A percentile compares a stretch with the other conserved stretches of the same genome.
Evolutionary conservation across 1,284 basidiomycete species (phyloP).

Genomic region (Sphagnurus paluster): DNA sequence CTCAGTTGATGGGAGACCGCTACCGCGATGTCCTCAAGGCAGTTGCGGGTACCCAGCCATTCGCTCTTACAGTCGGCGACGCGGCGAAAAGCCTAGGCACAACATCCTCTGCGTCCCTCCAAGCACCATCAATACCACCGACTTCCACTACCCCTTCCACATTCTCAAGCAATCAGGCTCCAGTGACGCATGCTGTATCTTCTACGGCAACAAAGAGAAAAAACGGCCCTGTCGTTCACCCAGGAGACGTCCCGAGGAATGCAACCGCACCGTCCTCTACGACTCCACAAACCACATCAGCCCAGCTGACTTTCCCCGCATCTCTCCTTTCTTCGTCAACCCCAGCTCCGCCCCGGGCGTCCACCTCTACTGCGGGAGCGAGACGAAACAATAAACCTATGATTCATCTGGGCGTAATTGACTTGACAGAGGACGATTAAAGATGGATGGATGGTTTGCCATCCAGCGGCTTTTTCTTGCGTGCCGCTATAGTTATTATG

Average conservation of each 20-base stretch:
- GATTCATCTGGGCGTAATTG: conserved; percentile 2
- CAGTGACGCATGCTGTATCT: not conserved
- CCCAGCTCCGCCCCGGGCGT: no score
- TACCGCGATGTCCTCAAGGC: conserved; percentile 27
- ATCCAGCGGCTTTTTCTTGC: no score
- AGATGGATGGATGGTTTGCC: no score
- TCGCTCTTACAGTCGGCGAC: conserved; percentile 11
- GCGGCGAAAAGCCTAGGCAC: not conserved
- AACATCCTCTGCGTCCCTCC: not conserved
- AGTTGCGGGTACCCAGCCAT: conserved; percentile 23
- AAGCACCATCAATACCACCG: not conserved
- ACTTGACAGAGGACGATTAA: conserved; percentile 2
- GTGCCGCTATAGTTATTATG: no score
- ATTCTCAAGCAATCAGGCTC: not conserved
- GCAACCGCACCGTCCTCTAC: no score
- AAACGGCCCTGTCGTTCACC: no score
- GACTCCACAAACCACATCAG: no score
- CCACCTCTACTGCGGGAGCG: not conserved
- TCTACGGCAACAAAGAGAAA: no score
- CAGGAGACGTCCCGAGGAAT: no score
- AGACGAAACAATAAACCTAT: conserved; percentile 1
- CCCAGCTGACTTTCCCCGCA: no score
- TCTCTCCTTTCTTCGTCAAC: no score
- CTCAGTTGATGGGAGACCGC: conserved; percentile 26
- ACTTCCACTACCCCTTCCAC: not conserved